Conservation (phyloP, 2,329 filamentous ascomycete species). For the Colletotrichum echinochloae region DNA sequence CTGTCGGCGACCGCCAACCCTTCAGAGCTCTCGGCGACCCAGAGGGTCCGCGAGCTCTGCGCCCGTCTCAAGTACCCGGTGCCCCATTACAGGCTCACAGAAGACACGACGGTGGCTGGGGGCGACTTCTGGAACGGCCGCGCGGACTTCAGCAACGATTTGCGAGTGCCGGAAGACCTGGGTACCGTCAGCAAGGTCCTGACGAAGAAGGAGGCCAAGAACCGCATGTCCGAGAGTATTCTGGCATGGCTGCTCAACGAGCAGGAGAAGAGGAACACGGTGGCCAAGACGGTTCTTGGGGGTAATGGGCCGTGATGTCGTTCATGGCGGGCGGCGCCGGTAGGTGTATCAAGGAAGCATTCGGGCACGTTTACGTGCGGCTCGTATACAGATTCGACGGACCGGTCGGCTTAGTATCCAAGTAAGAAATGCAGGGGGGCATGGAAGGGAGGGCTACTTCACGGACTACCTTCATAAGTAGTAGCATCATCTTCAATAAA, state of each 20-base stretch:
- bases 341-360: neutral
- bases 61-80: conserved; percentile 47
- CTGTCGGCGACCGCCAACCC: conserved; percentile 7
- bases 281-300: neutral
- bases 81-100: conserved; percentile 51
- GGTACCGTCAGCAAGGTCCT: conserved; percentile 52
- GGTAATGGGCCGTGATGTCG: neutral
- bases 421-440: neutral
- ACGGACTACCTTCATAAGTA: neutral
- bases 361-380: neutral
- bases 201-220: conserved; percentile 51
- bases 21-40: conserved; percentile 38
- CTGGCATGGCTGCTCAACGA: conserved; percentile 50
- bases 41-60: conserved; percentile 51
- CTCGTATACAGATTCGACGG: too few relatives aligned
- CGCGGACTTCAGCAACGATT: conserved; percentile 49
- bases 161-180: conserved; percentile 48
- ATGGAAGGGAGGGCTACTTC: neutral
- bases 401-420: neutral
- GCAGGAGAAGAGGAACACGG: conserved; percentile 42
- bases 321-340: neutral
- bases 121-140: conserved; percentile 52
- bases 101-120: conserved; percentile 35
- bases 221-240: conserved; percentile 55
- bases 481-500: neutral